These are phyloP conservation scores for Neofusicoccum cordaticola DNA, from an alignment of 2,329 filamentous ascomycete species.

Conservation along the genomic window DNA sequence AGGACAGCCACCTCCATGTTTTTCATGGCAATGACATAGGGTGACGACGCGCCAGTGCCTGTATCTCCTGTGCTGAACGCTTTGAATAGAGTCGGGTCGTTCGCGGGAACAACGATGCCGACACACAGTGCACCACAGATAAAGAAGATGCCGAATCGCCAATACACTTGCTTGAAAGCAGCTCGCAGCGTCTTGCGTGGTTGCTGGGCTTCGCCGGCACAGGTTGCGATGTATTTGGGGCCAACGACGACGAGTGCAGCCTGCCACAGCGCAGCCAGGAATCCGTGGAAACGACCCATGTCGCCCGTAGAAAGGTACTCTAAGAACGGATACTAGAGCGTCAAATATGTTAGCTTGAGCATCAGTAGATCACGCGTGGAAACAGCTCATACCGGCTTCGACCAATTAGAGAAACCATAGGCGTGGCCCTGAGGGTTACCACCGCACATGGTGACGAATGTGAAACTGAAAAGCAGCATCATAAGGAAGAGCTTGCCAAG, in stretches of 20 bases:
- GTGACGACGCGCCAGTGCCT: slow-evolving; percentile 45
- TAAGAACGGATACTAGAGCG: slow-evolving; percentile 54
- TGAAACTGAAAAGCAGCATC: slow-evolving; percentile 65
- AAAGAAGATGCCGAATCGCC: slow-evolving; percentile 69
- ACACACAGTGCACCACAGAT: slow-evolving; percentile 62
- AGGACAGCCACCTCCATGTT: slow-evolving; percentile 45
- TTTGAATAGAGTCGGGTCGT: slow-evolving; percentile 52
- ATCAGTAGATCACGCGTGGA: background rate
- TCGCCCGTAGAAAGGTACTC: slow-evolving; percentile 57
- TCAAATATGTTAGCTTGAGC: background rate
- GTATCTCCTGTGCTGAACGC: slow-evolving; percentile 25
- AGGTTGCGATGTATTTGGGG: slow-evolving; percentile 72
- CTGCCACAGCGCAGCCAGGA: slow-evolving; percentile 66
- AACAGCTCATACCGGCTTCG: slow-evolving; percentile 48
- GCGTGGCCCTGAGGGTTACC: background rate
- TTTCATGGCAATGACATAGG: slow-evolving; percentile 51
- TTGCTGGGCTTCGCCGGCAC: slow-evolving; percentile 71
- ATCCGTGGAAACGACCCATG: slow-evolving; percentile 63
- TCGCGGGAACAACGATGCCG: slow-evolving; percentile 66
- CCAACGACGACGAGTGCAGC: slow-evolving; percentile 69
- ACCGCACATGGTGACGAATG: slow-evolving; percentile 33
- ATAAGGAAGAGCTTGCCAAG: slow-evolving; percentile 70
- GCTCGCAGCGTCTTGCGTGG: slow-evolving; percentile 70
- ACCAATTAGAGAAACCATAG: slow-evolving; percentile 71
- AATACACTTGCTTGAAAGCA: slow-evolving; percentile 73